Percentiles rank a stretch among this genome's conserved stretches.
phyloP scores from a whole-genome alignment of 2,329 filamentous ascomycete genomes.

The Ascosphaera acerosa region DNA sequence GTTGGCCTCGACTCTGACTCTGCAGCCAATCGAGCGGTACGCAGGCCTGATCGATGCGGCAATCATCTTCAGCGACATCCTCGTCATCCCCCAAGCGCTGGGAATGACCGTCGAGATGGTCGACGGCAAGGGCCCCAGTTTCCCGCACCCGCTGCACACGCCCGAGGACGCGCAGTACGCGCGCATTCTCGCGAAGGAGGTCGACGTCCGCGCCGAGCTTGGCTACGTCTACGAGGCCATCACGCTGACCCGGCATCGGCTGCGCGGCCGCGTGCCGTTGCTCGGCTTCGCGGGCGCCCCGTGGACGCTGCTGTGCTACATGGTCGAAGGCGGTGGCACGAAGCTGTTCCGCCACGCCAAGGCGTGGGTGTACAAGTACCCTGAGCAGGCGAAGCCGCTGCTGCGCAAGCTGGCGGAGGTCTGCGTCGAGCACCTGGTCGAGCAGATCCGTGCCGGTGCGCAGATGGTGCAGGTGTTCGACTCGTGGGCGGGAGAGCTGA shows the following conservation, averaged over 20 bases:
- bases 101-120: constrained; percentile 98
- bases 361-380: constrained; percentile 87
- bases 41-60: constrained; percentile 78
- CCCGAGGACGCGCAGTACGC: constrained; percentile 67
- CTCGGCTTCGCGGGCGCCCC: constrained; percentile 94
- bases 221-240: constrained; percentile 94
- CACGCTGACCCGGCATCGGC: constrained; percentile 66
- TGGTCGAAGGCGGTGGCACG: constrained; percentile 92
- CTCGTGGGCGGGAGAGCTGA: constrained; percentile 90
- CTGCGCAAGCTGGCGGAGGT: constrained; percentile 81
- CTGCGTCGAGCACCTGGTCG: constrained; percentile 79
- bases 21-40: constrained; percentile 86
- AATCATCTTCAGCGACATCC: constrained; percentile 97
- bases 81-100: constrained; percentile 93
- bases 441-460: constrained; percentile 79
- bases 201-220: constrained; percentile 65
- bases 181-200: constrained; percentile 45
- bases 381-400: constrained; percentile 51
- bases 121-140: constrained; percentile 88
- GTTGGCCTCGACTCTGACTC: constrained; percentile 73
- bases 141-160: constrained; percentile 56
- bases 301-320: constrained; percentile 94
- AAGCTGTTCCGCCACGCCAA: constrained; percentile 89
- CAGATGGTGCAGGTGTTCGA: constrained; percentile 96
- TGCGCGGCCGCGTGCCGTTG: constrained; percentile 67